A percentile compares a stretch with the other conserved stretches of the same genome.
phyloP scores from a whole-genome alignment of 2,329 filamentous ascomycete genomes.

The Colletotrichum plurivorum region DNA sequence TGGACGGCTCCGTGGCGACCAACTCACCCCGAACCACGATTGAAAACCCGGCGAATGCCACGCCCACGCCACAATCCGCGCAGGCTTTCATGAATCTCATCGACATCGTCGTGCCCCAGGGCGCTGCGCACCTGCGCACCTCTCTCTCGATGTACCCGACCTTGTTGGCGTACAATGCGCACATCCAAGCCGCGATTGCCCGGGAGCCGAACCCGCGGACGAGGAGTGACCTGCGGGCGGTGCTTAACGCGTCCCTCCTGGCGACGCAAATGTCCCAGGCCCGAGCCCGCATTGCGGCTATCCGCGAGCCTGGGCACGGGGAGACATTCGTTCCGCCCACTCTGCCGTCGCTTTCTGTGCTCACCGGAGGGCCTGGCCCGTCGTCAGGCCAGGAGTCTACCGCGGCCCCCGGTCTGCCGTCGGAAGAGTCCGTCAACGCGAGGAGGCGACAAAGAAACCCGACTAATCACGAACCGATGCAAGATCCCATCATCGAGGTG shows the following conservation, averaged over 20 bases:
- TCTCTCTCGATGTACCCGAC: conserved; percentile 63
- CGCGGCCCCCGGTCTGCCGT: background rate
- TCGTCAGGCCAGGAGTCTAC: background rate
- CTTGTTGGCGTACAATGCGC: conserved; percentile 62
- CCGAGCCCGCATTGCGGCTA: conserved; percentile 45
- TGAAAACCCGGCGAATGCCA: conserved; percentile 47
- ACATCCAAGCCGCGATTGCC: conserved; percentile 67
- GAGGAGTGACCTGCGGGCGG: conserved; percentile 64
- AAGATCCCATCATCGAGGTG: background rate
- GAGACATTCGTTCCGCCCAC: conserved; percentile 21
- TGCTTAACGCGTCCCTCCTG: conserved; percentile 62
- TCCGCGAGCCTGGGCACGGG: conserved; percentile 42
- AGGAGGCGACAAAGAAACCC: conserved; percentile 14
- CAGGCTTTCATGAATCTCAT: conserved; percentile 66
- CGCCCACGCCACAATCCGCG: conserved; percentile 50
- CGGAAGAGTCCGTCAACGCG: background rate
- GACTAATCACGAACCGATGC: conserved; percentile 3
- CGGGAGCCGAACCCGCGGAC: conserved; percentile 63
- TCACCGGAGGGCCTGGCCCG: background rate
- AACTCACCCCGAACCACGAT: conserved; percentile 49
- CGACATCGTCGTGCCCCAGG: conserved; percentile 66
- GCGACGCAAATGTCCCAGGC: conserved; percentile 61
- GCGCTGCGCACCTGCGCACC: conserved; percentile 61
- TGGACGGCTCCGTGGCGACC: conserved; percentile 34
- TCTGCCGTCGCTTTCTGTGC: conserved; percentile 17